Base-by-base conservation (phyloP, 352 stramenopile species). In the Globisporangium parvum region DNA sequence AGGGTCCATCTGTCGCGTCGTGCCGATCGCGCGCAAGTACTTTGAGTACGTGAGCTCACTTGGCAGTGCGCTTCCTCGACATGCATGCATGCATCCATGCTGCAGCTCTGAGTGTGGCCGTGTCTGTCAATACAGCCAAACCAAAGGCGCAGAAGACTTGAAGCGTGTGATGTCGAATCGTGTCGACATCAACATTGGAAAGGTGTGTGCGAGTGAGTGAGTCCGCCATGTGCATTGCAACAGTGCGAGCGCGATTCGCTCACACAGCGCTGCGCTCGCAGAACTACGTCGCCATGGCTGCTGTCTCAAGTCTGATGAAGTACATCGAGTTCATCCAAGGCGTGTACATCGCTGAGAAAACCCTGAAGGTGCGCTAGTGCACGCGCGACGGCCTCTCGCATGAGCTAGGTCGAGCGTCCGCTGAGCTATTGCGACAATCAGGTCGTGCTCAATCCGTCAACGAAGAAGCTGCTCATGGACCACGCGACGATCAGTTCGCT, bases 291-390 rank as follows among this genome's bases (percentile, higher is more conserved):
- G 67, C 75, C 26, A 95, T 91, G 81, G 85, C 78, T 6, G 80
- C 85, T 2, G 75, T 92, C 5, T 76, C 83, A 1, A 91, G 83
- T 55, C 59, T 91, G 50, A 85, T 93, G 73, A 80, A 88, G 60
- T 95, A 95, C 65, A 69, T 93, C 33, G 85, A 95, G 60, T 90
- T 82, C 50, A 89, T 91, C 37, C 85, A 95, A 71, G 85, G 85
- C 11, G 76, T 95, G 6, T 87, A 85, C 57, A 83, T 95, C n/a
- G 85, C 81, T 12, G 66, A 82, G 42, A 90, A 84, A 31, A 90
- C 83, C 4, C 80, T 93, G 53, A 90, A 89, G 79, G 81, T 87
- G n/a, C 45, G 40, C 46, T 17, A 48, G 6, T 54, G 42, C 21
- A 14, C 14, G 31, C 28, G 21, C 12, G 3, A 60, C 42, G 15